Conservation (phyloP, 2,329 filamentous ascomycete species). For the Blumeria graminis region DNA sequence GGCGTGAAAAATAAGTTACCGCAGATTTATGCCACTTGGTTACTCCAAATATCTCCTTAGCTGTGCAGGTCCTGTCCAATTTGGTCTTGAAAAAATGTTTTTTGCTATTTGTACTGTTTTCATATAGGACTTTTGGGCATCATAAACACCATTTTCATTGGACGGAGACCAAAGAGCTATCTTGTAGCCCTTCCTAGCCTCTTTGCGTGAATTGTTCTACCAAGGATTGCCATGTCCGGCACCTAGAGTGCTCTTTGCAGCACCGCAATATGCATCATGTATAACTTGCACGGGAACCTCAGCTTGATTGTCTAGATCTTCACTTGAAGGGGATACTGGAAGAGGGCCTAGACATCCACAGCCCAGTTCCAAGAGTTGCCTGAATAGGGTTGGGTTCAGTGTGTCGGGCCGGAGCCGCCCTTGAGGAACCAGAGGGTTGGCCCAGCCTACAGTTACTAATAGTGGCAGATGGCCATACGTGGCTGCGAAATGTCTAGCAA, state of each 20-base stretch:
- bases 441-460: neutral
- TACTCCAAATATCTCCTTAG: neutral
- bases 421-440: neutral
- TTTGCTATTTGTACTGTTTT: neutral
- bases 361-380: neutral
- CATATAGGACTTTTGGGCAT: neutral
- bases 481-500: neutral
- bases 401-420: neutral
- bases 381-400: neutral
- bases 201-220: neutral
- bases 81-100: neutral
- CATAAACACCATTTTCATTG: neutral
- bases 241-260: neutral
- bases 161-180: neutral
- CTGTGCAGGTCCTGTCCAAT: neutral
- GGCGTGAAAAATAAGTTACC: neutral
- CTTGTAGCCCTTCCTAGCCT: neutral
- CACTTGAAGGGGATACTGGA: neutral
- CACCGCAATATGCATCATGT: neutral
- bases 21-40: neutral
- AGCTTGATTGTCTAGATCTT: neutral
- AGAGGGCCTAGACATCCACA: neutral
- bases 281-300: neutral
- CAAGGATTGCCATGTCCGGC: neutral
- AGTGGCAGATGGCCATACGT: neutral